phyloP scores from a whole-genome alignment of 1,284 basidiomycete species.

The Microbotryomycetes sp. region DNA sequence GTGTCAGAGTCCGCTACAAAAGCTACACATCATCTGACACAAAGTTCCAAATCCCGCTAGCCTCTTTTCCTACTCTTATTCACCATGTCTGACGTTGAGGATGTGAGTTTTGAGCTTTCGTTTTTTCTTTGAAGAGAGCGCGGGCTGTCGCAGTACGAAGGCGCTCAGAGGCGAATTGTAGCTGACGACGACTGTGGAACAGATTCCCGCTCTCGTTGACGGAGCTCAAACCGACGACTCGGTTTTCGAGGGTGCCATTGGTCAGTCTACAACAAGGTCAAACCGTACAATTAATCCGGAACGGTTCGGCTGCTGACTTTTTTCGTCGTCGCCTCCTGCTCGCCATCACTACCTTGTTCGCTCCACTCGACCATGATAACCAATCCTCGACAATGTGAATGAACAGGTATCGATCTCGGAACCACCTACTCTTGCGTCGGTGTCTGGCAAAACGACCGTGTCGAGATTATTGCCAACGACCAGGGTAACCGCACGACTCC shows the following conservation, averaged over 20 bases:
- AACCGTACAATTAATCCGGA: neutral
- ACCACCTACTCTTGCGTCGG: conserved; percentile 65
- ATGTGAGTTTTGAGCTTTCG: neutral
- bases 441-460: conserved; percentile 98
- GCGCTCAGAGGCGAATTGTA: too few species aligned
- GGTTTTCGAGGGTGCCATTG: conserved; percentile 36
- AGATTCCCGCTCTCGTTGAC: conserved; percentile 33
- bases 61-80: neutral
- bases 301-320: neutral
- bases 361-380: neutral
- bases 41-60: neutral
- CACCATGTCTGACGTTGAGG: neutral
- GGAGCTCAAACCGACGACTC: conserved; percentile 16
- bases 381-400: neutral
- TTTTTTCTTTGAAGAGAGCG: neutral
- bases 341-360: neutral
- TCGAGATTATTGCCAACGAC: conserved; percentile 98
- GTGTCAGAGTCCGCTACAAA: neutral
- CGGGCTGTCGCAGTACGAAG: too few species aligned
- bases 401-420: conserved; percentile 43
- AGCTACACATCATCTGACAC: neutral
- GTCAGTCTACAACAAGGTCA: conserved; percentile 9
- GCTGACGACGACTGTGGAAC: neutral
- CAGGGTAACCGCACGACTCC: conserved; percentile 96
- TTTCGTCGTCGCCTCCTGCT: neutral